Evolutionary conservation across 495 filamentous ascomycete genomes (phyloP).

Genomic region (Penicillium parvum): DNA sequence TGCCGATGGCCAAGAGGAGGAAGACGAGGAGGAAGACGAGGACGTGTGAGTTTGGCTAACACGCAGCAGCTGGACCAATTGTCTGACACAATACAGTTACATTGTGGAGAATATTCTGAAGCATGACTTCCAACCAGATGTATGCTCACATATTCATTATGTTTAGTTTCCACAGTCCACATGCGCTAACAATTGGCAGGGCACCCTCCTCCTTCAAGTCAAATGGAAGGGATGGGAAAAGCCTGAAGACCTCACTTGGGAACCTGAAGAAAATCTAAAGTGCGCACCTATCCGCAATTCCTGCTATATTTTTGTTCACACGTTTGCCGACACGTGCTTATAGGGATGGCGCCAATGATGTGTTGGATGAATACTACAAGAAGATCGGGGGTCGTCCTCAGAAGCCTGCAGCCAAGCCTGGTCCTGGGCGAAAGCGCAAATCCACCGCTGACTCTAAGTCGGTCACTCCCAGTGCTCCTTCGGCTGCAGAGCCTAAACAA

Average conservation of each 20-base stretch:
- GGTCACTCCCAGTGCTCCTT: slow-evolving; percentile 9
- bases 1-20: slow-evolving; percentile 28
- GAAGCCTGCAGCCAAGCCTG: slow-evolving; percentile 20
- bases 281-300: slow-evolving; percentile 11
- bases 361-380: slow-evolving; percentile 51
- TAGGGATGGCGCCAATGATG: slow-evolving; percentile 50
- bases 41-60: slow-evolving; percentile 28
- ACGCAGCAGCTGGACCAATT: not conserved
- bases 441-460: slow-evolving; percentile 32
- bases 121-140: slow-evolving; percentile 43
- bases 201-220: slow-evolving; percentile 44
- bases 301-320: not conserved
- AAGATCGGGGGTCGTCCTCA: slow-evolving; percentile 53
- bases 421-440: slow-evolving; percentile 35
- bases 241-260: slow-evolving; percentile 53
- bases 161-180: not conserved
- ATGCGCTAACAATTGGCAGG: slow-evolving; percentile 29
- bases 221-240: slow-evolving; percentile 64
- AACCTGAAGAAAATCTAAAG: slow-evolving; percentile 55
- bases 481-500: slow-evolving; percentile 23
- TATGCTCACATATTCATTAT: slow-evolving; percentile 11
- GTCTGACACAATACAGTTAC: slow-evolving; percentile 47
- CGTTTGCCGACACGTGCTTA: slow-evolving; percentile 9
- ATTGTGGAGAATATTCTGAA: slow-evolving; percentile 55
- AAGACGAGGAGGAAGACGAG: slow-evolving; percentile 28